Conservation (phyloP, 257 asterid species). For the Fraxinus cuspidata region DNA sequence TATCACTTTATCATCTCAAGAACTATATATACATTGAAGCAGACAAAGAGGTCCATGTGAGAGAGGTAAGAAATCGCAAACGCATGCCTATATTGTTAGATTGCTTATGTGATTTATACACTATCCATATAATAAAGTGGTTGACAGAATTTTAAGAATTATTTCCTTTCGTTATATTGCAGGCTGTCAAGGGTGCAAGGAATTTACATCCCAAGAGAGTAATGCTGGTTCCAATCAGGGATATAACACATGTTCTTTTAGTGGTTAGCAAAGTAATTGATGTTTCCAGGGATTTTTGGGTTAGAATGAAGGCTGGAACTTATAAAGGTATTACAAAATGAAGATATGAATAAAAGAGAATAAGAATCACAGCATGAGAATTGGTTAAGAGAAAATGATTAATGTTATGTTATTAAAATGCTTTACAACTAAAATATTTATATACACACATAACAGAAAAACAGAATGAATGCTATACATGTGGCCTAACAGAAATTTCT, state of each 20-base stretch:
- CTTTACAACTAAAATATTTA: no score
- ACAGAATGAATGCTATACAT: no score
- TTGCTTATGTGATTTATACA: neutral
- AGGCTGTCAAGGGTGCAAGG: constrained; percentile 93
- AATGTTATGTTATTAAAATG: no score
- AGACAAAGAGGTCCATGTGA: constrained; percentile 91
- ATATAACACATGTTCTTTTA: constrained; percentile 96
- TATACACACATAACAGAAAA: no score
- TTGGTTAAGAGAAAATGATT: no score
- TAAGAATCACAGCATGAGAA: no score
- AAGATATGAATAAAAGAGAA: no score
- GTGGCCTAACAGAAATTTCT: no score
- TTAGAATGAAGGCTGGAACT: constrained; percentile 85
- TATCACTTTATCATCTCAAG: constrained; percentile 93
- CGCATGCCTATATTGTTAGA: neutral
- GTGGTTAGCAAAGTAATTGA: constrained; percentile 92
- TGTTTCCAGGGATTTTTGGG: constrained; percentile 88
- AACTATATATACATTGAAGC: constrained; percentile 82
- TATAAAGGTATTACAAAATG: constrained; percentile 53
- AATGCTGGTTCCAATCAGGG: constrained; percentile 92
- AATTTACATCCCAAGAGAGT: constrained; percentile 63
- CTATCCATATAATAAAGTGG: constrained; percentile 1
- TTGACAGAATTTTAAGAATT: constrained; percentile 4
- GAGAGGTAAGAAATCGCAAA: constrained; percentile 58
- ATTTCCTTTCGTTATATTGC: constrained; percentile 19